Conservation (phyloP, 306 rosid species). For the Cucurbita argyrosperma region DNA sequence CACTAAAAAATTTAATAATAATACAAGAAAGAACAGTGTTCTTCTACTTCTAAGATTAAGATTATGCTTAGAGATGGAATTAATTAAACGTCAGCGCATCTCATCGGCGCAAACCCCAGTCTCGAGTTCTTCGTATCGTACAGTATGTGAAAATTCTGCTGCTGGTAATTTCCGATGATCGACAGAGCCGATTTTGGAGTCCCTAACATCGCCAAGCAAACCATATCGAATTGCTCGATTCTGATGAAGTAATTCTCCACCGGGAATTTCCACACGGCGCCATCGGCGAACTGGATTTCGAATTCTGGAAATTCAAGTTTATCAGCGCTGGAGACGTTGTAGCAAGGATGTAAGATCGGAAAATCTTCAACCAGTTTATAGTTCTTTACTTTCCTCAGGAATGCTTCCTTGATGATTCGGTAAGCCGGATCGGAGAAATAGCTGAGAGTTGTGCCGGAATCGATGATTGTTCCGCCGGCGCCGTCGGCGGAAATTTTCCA, state of each 20-base stretch:
- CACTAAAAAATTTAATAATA: neutral
- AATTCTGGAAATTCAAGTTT: slow-evolving; percentile 70
- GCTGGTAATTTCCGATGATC: slow-evolving; percentile 93
- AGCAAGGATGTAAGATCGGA: slow-evolving; percentile 68
- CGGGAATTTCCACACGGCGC: slow-evolving; percentile 85
- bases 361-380: slow-evolving; percentile 39
- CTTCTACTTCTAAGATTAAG: neutral
- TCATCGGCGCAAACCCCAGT: slow-evolving; percentile 81
- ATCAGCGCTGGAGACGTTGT: slow-evolving; percentile 75
- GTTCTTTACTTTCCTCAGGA: slow-evolving; percentile 40
- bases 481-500: slow-evolving; percentile 60
- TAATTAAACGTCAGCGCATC: slow-evolving; percentile 56
- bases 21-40: neutral
- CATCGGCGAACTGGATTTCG: slow-evolving; percentile 56
- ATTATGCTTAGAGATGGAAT: neutral
- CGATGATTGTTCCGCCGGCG: slow-evolving; percentile 81
- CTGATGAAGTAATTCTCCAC: slow-evolving; percentile 80
- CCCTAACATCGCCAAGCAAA: slow-evolving; percentile 74
- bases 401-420: slow-evolving; percentile 50
- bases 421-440: slow-evolving; percentile 87
- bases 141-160: slow-evolving; percentile 80
- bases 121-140: slow-evolving; percentile 80
- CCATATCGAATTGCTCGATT: slow-evolving; percentile 45
- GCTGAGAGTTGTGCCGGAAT: slow-evolving; percentile 89
- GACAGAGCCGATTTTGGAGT: slow-evolving; percentile 60